Evolutionary conservation across 148 eudicot species (phyloP).

Genomic region (Talinum fruticosum): DNA sequence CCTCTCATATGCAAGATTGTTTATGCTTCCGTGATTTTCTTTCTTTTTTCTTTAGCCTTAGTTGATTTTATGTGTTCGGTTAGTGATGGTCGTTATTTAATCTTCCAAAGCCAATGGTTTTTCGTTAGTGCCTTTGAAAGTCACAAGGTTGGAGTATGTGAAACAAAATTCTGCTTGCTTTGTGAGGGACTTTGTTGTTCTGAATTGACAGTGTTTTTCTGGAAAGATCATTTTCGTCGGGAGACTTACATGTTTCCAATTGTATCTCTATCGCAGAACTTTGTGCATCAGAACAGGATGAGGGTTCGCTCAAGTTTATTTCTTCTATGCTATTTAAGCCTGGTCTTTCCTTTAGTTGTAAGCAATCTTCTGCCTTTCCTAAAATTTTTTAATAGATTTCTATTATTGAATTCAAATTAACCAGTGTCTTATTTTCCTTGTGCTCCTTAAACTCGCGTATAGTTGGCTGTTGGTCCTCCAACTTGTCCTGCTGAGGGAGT

Average conservation of each 20-base stretch:
- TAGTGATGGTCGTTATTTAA: neutral
- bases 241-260: neutral
- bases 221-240: neutral
- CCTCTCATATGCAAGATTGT: neutral
- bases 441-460: slow-evolving; percentile 18
- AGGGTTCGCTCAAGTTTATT: slow-evolving; percentile 31
- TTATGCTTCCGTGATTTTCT: neutral
- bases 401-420: neutral
- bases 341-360: slow-evolving; percentile 47
- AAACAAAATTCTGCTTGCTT: neutral
- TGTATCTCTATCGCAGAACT: slow-evolving; percentile 16
- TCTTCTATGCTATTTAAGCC: slow-evolving; percentile 33
- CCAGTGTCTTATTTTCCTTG: neutral
- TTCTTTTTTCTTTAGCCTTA: neutral
- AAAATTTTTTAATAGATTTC: neutral
- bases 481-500: slow-evolving; percentile 71
- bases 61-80: neutral
- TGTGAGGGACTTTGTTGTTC: neutral
- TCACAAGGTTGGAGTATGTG: neutral
- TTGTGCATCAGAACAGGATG: slow-evolving; percentile 19
- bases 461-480: slow-evolving; percentile 65
- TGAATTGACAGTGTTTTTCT: neutral
- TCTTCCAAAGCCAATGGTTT: neutral
- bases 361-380: slow-evolving; percentile 6
- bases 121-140: neutral